Conservation (phyloP, 1,284 basidiomycete genomes). For the Meira miltonrushii region DNA sequence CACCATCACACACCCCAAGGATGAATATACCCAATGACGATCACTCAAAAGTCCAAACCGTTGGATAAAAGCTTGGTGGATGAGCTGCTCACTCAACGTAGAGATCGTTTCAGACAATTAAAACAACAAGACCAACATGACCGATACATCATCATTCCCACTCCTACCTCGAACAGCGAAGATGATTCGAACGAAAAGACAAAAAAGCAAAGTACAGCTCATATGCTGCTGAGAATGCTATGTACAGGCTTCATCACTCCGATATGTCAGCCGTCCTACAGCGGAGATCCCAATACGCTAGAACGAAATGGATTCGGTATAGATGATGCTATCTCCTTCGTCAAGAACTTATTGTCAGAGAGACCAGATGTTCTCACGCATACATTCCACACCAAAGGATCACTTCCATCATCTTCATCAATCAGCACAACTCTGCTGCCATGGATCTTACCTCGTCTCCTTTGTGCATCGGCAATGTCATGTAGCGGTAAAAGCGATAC, state of each 20-base stretch:
- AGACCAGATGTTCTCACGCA: slow-evolving; percentile 6
- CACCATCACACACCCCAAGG: too few species aligned
- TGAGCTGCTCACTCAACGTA: background rate
- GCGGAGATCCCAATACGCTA: background rate
- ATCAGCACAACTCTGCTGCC: slow-evolving; percentile 35
- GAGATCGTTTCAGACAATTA: background rate
- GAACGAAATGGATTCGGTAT: slow-evolving; percentile 6
- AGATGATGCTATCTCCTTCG: slow-evolving; percentile 2
- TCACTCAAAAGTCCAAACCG: too few species aligned
- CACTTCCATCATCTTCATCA: background rate
- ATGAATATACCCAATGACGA: too few species aligned
- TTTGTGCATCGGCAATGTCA: slow-evolving; percentile 23
- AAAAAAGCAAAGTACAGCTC: slow-evolving; percentile 7
- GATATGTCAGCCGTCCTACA: background rate
- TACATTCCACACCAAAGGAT: background rate
- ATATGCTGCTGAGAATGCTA: slow-evolving; percentile 10
- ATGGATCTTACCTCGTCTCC: slow-evolving; percentile 33
- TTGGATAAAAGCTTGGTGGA: background rate
- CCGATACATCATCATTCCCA: background rate
- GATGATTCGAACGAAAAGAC: background rate
- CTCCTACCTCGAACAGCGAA: background rate
- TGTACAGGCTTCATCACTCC: slow-evolving; percentile 13
- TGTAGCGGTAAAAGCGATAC: slow-evolving; percentile 12
- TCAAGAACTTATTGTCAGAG: slow-evolving; percentile 1
- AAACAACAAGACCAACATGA: background rate